phyloP scores from a whole-genome alignment of 1,139 yeast species.

The Candida tunisiensis region DNA sequence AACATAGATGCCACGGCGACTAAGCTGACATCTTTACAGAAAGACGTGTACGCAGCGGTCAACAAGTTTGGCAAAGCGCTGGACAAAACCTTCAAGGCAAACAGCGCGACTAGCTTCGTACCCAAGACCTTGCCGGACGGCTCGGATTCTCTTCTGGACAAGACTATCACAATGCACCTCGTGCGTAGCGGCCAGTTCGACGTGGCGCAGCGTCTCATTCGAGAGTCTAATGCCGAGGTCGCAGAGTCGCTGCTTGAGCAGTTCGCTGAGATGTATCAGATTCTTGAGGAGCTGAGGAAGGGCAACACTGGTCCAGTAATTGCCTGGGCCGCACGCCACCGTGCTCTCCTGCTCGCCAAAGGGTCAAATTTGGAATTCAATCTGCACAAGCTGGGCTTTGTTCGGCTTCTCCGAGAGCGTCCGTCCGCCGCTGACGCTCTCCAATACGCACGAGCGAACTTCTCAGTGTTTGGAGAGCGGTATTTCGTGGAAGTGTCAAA shows the following conservation, averaged over 20 bases:
- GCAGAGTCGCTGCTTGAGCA: conserved; percentile 16
- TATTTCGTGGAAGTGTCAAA: conserved; percentile 34
- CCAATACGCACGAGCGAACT: conserved; percentile 36
- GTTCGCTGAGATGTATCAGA: conserved; percentile 21
- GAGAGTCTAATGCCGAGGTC: conserved; percentile 17
- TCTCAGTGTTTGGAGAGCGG: conserved; percentile 27
- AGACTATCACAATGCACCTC: conserved; percentile 28
- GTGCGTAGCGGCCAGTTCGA: conserved; percentile 27
- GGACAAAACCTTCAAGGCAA: conserved; percentile 14
- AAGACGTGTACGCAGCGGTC: conserved; percentile 15
- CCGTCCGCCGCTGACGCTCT: conserved; percentile 24
- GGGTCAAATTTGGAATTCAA: conserved; percentile 38
- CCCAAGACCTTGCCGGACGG: conserved; percentile 6
- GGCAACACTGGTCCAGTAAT: conserved; percentile 23
- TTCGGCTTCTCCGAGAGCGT: conserved; percentile 13
- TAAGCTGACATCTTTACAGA: conserved; percentile 7
- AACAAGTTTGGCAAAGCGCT: conserved; percentile 18
- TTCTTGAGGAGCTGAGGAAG: conserved; percentile 15
- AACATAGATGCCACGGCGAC: not conserved
- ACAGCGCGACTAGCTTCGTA: conserved; percentile 17
- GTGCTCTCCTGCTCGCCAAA: conserved; percentile 11
- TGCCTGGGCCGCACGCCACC: conserved; percentile 23
- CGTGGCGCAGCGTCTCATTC: conserved; percentile 16
- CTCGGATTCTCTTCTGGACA: conserved; percentile 13
- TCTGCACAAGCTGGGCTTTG: conserved; percentile 44